Conservation (phyloP, 2,329 filamentous ascomycete genomes). For the Pseudogymnoascus sp. region DNA sequence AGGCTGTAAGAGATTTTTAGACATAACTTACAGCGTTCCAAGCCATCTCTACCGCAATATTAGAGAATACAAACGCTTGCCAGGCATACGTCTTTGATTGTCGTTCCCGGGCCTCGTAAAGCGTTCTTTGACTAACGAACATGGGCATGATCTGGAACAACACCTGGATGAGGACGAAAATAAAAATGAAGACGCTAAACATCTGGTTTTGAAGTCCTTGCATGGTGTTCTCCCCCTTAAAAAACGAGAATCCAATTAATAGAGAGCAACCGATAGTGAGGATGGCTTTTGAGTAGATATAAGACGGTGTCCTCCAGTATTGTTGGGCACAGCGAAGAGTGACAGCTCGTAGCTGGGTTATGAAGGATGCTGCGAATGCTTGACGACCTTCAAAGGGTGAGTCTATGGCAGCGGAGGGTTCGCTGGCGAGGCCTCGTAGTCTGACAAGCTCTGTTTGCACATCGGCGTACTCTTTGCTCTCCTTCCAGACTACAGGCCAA, state of each 20-base stretch:
- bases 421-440: background rate
- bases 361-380: constrained; percentile 70
- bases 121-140: constrained; percentile 55
- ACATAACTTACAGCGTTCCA: constrained; percentile 62
- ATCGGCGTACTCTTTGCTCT: background rate
- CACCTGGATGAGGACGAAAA: constrained; percentile 58
- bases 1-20: background rate
- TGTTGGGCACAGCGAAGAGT: constrained; percentile 61
- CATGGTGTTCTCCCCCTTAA: constrained; percentile 48
- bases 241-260: constrained; percentile 60
- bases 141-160: constrained; percentile 58
- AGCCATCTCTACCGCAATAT: constrained; percentile 69
- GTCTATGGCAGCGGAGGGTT: constrained; percentile 11
- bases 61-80: constrained; percentile 10
- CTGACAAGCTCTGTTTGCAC: constrained; percentile 22
- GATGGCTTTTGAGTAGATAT: constrained; percentile 61
- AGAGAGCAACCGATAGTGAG: constrained; percentile 47
- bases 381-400: constrained; percentile 40
- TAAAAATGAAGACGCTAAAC: constrained; percentile 60
- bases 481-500: constrained; percentile 63
- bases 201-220: constrained; percentile 63
- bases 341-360: constrained; percentile 54
- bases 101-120: constrained; percentile 45
- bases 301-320: constrained; percentile 65
- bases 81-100: constrained; percentile 22